A percentile compares a stretch with the other conserved stretches of the same genome.
Conservation (phyloP, 176 grass and related monocot species). For the Tuctoria greenei region DNA sequence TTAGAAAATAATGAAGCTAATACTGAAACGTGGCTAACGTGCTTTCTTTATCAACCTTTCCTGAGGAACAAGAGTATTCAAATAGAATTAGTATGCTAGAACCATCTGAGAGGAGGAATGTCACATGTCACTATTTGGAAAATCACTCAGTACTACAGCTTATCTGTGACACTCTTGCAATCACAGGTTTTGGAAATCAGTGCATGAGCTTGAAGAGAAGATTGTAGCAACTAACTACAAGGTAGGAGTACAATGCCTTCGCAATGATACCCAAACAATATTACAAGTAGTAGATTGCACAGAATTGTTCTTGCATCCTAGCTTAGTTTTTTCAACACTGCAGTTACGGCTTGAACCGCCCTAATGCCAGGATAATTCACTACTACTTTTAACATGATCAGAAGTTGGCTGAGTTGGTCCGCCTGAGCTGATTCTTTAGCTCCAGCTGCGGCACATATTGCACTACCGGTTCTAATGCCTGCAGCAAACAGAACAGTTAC, state of each 20-base stretch:
- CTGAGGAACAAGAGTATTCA: background rate
- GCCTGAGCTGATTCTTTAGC: constrained; percentile 55
- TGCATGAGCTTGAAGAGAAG: constrained; percentile 1
- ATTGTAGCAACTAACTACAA: background rate
- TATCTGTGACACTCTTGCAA: constrained; percentile 19
- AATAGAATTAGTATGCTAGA: background rate
- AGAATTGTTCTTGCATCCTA: constrained; percentile 38
- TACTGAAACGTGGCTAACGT: background rate
- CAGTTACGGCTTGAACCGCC: constrained; percentile 36
- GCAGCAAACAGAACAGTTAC: constrained; percentile 27
- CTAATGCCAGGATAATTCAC: constrained; percentile 14
- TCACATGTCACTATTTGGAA: background rate
- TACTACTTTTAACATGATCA: constrained; percentile 52
- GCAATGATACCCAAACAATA: constrained; percentile 20
- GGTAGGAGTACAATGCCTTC: constrained; percentile 15
- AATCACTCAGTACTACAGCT: constrained; percentile 13
- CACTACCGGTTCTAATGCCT: constrained; percentile 59
- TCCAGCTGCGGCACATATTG: constrained; percentile 56
- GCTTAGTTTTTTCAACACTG: constrained; percentile 29
- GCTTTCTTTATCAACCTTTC: background rate
- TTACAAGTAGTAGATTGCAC: constrained; percentile 36
- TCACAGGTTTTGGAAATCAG: constrained; percentile 19
- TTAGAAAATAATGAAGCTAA: background rate
- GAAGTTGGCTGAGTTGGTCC: constrained; percentile 71
- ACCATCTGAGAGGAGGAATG: background rate